A percentile compares a stretch with the other conserved stretches of the same genome.
These are phyloP conservation scores for Venturia nashicola DNA, from an alignment of 2,329 filamentous ascomycete genomes.

Conservation along the genomic window DNA sequence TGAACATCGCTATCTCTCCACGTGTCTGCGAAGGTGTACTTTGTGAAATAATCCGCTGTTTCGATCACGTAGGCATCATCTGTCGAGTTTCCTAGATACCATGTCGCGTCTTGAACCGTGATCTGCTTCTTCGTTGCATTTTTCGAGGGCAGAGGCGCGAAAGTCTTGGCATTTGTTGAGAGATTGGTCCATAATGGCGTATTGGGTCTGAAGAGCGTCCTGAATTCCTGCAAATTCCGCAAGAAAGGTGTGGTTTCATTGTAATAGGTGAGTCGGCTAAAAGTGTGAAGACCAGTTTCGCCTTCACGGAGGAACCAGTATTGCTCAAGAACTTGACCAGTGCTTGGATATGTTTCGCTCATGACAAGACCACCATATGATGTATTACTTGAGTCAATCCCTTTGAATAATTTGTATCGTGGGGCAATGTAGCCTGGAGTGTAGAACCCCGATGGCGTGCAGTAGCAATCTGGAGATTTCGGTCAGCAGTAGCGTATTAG, in stretches of 20 bases:
- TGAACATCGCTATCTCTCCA: conserved; percentile 48
- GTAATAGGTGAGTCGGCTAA: conserved; percentile 50
- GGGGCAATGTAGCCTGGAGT: not conserved
- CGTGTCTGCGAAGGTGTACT: conserved; percentile 49
- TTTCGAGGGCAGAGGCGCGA: conserved; percentile 38
- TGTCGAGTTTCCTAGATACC: conserved; percentile 44
- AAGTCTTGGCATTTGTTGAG: conserved; percentile 43
- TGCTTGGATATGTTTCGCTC: conserved; percentile 45
- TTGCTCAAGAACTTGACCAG: conserved; percentile 48
- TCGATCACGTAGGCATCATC: conserved; percentile 43
- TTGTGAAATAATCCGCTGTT: conserved; percentile 51
- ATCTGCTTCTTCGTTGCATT: conserved; percentile 31
- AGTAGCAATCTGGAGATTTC: not conserved
- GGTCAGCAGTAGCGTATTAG: not conserved
- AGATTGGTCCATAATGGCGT: conserved; percentile 50
- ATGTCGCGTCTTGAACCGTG: conserved; percentile 52
- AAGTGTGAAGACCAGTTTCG: conserved; percentile 51
- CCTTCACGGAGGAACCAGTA: conserved; percentile 53
- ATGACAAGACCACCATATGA: conserved; percentile 47
- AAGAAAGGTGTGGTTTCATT: conserved; percentile 42
- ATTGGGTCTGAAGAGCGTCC: conserved; percentile 49
- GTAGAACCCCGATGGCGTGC: not conserved
- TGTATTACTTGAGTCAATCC: conserved; percentile 15
- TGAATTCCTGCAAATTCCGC: conserved; percentile 42
- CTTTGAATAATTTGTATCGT: not conserved